Evolutionary conservation across 768 basidiomycete species (phyloP).

Genomic region (Auriculariales sp.): DNA sequence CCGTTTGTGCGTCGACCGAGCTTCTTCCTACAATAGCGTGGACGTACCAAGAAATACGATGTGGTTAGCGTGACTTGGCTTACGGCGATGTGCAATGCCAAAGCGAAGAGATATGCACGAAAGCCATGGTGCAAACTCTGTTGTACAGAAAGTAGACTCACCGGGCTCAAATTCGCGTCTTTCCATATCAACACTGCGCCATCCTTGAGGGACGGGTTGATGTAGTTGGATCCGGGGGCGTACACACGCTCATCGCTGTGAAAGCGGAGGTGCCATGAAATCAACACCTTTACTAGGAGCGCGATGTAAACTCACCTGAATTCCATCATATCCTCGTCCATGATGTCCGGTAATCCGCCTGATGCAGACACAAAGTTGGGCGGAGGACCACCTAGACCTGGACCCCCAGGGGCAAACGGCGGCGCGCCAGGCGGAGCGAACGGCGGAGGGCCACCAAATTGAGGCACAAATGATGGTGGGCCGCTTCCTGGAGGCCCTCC

Average conservation of each 20-base stretch:
- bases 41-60: not conserved
- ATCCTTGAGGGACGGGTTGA: conserved; percentile 64
- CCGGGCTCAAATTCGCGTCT: conserved; percentile 69
- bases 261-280: conserved; percentile 8
- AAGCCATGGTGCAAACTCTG: not conserved
- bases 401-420: conserved; percentile 9
- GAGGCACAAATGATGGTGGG: conserved; percentile 31
- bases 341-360: not conserved
- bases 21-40: conserved; percentile 48
- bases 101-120: not conserved
- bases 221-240: conserved; percentile 46
- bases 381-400: conserved; percentile 13
- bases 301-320: too few relatives aligned
- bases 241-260: conserved; percentile 14
- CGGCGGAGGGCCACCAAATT: conserved; percentile 19
- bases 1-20: conserved; percentile 28
- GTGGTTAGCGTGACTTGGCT: not conserved
- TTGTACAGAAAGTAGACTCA: conserved; percentile 26
- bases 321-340: not conserved
- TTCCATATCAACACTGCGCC: conserved; percentile 55
- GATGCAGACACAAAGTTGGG: conserved; percentile 11
- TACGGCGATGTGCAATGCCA: too few relatives aligned
- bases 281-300: conserved; percentile 12
- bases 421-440: conserved; percentile 17
- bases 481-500: conserved; percentile 20